phyloP scores from a whole-genome alignment of 441 rosid species.

The Gossypium trilobum region DNA sequence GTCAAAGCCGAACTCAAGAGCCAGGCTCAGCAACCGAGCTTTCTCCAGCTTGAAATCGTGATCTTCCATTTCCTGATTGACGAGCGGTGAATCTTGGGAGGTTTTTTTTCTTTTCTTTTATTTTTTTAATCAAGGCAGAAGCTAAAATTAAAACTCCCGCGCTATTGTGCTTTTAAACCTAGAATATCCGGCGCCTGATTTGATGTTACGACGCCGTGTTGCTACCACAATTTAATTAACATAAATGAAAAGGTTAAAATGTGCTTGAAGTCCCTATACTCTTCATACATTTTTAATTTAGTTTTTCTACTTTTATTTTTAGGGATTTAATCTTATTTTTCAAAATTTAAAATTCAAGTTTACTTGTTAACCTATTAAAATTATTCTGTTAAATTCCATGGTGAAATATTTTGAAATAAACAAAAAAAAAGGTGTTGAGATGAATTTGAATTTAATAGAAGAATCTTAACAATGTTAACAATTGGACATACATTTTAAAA shows the following conservation, averaged over 20 bases:
- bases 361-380: too few species aligned
- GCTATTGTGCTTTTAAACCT: constrained; percentile 18
- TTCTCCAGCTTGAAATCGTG: constrained; percentile 56
- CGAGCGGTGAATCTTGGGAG: not conserved
- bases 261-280: not conserved
- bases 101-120: not conserved
- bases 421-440: too few species aligned
- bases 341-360: too few species aligned
- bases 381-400: too few species aligned
- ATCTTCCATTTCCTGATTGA: constrained; percentile 24
- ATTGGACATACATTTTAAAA: too few species aligned
- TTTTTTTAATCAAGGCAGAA: not conserved
- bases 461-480: too few species aligned
- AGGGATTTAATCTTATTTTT: too few species aligned
- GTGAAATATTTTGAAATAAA: too few species aligned
- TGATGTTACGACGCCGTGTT: not conserved
- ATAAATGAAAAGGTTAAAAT: not conserved
- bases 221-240: not conserved
- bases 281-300: too few species aligned
- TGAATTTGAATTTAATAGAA: too few species aligned
- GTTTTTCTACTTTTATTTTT: too few species aligned
- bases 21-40: constrained; percentile 64
- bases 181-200: constrained; percentile 6
- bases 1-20: constrained; percentile 65
- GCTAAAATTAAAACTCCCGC: constrained; percentile 18